phyloP scores from a whole-genome alignment of 2,329 filamentous ascomycete species.

The Mycosphaerelloides madeirae region DNA sequence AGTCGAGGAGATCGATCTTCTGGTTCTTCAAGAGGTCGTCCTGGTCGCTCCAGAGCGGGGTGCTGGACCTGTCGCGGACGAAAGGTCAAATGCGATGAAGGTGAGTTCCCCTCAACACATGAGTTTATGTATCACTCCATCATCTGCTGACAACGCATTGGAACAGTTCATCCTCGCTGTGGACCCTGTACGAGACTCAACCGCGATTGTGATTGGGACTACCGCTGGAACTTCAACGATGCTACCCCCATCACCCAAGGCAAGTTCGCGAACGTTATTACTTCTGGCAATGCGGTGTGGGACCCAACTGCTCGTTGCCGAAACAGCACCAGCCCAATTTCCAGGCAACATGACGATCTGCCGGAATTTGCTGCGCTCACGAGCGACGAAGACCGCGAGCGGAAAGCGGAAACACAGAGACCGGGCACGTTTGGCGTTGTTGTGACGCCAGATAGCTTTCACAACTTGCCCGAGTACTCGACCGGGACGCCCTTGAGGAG shows the following conservation, averaged over 20 bases:
- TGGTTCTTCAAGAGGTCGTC: constrained; percentile 25
- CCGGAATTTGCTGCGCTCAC: constrained; percentile 51
- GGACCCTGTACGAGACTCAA: constrained; percentile 52
- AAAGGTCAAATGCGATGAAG: constrained; percentile 34
- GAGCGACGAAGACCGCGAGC: constrained; percentile 55
- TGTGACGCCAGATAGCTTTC: constrained; percentile 52
- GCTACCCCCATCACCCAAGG: constrained; percentile 30
- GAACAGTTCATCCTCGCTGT: constrained; percentile 13
- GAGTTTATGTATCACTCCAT: background rate
- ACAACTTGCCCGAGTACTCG: constrained; percentile 48
- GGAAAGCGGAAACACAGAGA: constrained; percentile 47
- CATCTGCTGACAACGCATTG: constrained; percentile 2
- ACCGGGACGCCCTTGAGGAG: constrained; percentile 24
- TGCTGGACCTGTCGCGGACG: constrained; percentile 43
- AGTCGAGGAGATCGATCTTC: constrained; percentile 21
- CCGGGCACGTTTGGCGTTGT: constrained; percentile 56
- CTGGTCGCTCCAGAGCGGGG: constrained; percentile 49
- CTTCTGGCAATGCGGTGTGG: constrained; percentile 51
- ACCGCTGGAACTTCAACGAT: constrained; percentile 42
- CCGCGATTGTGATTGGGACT: constrained; percentile 55
- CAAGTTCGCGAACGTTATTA: constrained; percentile 42
- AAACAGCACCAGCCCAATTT: constrained; percentile 5
- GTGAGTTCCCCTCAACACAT: constrained; percentile 30
- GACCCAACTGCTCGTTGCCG: constrained; percentile 33
- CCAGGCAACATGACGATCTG: constrained; percentile 42